Evolutionary conservation across 1,139 yeast species (phyloP).

Genomic region (Pneumocystis oryctolagi): DNA sequence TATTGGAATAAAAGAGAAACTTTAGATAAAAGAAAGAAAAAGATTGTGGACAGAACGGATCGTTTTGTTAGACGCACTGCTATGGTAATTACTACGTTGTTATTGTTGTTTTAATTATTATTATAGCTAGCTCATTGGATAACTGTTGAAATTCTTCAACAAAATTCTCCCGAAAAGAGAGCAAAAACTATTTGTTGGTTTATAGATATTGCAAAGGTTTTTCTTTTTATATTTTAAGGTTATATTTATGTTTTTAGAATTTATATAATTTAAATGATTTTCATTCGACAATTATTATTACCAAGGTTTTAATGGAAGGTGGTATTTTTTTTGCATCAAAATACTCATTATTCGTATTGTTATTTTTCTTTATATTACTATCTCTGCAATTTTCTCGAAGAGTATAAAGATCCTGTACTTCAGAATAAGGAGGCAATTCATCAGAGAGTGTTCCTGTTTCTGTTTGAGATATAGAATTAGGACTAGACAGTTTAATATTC

Average conservation of each 20-base stretch:
- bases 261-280: background rate
- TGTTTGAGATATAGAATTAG: conserved; percentile 13
- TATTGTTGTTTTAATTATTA: background rate
- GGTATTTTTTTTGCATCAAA: conserved; percentile 15
- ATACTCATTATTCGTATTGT: background rate
- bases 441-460: conserved; percentile 16
- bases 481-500: conserved; percentile 14
- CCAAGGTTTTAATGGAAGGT: conserved; percentile 18
- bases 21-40: background rate
- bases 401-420: background rate
- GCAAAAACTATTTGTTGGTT: conserved; percentile 1
- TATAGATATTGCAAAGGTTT: background rate
- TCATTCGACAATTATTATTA: background rate
- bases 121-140: background rate
- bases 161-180: background rate
- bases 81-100: background rate
- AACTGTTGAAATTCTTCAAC: background rate
- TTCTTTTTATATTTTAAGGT: background rate
- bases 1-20: background rate
- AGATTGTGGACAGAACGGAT: background rate
- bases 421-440: conserved; percentile 18
- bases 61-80: background rate
- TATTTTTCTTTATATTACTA: background rate
- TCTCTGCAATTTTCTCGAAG: background rate
- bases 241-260: background rate